Conservation (phyloP, 106 monocot genomes). For the Gastrodia elata region DNA sequence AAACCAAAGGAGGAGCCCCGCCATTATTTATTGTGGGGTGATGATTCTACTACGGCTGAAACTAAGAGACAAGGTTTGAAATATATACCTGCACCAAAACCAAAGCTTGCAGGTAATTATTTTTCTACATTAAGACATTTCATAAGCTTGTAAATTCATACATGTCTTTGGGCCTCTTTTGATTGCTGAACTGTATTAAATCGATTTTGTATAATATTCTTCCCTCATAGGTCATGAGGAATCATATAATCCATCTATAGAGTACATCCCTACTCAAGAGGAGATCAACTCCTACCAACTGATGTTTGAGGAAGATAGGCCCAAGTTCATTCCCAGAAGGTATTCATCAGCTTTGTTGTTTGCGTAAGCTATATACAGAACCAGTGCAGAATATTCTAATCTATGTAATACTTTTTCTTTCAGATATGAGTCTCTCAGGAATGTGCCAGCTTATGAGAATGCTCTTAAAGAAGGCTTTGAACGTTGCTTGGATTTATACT, state of each 20-base stretch:
- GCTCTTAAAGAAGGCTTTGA: conserved; percentile 80
- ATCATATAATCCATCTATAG: conserved; percentile 88
- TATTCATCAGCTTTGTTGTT: conserved; percentile 11
- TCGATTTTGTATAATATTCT: conserved; percentile 3
- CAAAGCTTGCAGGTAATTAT: conserved; percentile 59
- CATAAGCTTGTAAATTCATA: background rate
- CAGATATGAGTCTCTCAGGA: conserved; percentile 78
- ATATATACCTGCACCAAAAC: conserved; percentile 92
- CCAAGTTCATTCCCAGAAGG: conserved; percentile 95
- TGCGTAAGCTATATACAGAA: background rate
- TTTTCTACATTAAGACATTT: background rate
- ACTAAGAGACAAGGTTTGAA: conserved; percentile 54
- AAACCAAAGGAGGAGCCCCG: conserved; percentile 73
- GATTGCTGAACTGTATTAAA: background rate
- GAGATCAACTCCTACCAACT: conserved; percentile 90
- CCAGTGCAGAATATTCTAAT: conserved; percentile 3
- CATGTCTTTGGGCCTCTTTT: conserved; percentile 5
- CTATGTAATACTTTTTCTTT: background rate
- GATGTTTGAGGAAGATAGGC: conserved; percentile 95
- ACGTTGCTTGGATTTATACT: conserved; percentile 82
- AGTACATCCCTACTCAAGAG: conserved; percentile 93
- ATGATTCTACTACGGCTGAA: conserved; percentile 59
- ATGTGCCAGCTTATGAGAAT: conserved; percentile 88
- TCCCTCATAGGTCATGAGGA: conserved; percentile 74
- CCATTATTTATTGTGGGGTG: conserved; percentile 70